Evolutionary conservation across 1,284 basidiomycete species (phyloP), one percentile per base, ranked within the genome.

Genomic region (Leccinum fuscescens): DNA sequence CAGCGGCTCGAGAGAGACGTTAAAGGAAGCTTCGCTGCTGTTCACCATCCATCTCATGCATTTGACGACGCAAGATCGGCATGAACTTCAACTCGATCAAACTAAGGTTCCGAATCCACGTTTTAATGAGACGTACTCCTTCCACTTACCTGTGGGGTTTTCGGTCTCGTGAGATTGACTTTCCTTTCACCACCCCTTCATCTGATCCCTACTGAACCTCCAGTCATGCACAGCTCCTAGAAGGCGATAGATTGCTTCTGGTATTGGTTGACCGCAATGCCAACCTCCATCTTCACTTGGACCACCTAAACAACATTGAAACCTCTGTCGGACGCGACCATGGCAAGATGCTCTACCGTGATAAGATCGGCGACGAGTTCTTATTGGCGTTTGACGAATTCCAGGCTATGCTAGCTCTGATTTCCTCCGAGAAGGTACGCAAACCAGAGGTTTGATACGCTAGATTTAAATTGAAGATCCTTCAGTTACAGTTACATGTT

Each of bases 351-450:
- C 65, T 85, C 14, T 67, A 78, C 56, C 75, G 74, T 6, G 77
- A 79, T 54, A 82, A 80, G 62, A 74, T 82, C 15, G 84, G 82
- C 0, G 65, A 72, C 8, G 68, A 79, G 8, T 74, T 77, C 48
- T 29, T 80, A 4, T 56, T 84, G 17, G 74, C 82, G 0, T 84
- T 77, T 52, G 82, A 86, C 54, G 84, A 86, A 65, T 68, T 68
- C 2, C 80, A 79, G 59, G 72, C 77, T 0, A 77, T 78, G 70
- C 72, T 86, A 37, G 76, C 74, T 3, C 55, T 86, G 2, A 78
- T 80, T 54, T 72, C 75, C 3, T 65, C 72, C 0, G 73, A 74
- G 0, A 79, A 78, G 70, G 82, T 83, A 49, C 6, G 69, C 39
- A 29, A 5, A 49, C 8, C 3, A 1, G 27, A 6, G 12, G 6